Conservation (phyloP, 768 basidiomycete species). For the Kwoniella botswanensis region DNA sequence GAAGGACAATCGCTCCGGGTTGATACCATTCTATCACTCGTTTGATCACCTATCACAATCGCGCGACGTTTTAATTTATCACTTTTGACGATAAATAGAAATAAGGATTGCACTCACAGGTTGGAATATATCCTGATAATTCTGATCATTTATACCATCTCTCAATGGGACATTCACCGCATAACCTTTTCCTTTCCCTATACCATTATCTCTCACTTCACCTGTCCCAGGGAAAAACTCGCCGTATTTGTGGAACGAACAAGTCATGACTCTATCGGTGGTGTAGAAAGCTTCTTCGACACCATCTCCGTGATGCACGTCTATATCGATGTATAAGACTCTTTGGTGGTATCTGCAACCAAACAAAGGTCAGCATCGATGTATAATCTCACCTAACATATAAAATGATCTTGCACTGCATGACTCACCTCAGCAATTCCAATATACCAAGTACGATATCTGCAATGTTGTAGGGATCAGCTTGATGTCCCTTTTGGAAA, state of each 20-base stretch:
- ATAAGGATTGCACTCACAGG: slow-evolving; percentile 66
- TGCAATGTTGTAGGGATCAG: slow-evolving; percentile 54
- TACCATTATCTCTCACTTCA: slow-evolving; percentile 90
- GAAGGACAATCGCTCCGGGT: slow-evolving; percentile 92
- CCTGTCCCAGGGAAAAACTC: slow-evolving; percentile 99
- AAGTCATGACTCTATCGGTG: slow-evolving; percentile 98
- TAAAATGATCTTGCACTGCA: neutral
- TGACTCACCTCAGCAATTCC: slow-evolving; percentile 78
- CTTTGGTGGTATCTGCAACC: slow-evolving; percentile 80
- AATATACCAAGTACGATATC: slow-evolving; percentile 97
- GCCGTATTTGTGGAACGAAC: slow-evolving; percentile 97
- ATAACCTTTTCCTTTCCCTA: slow-evolving; percentile 89
- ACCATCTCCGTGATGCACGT: slow-evolving; percentile 98
- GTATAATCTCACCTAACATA: neutral
- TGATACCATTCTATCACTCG: slow-evolving; percentile 94
- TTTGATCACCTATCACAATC: slow-evolving; percentile 72
- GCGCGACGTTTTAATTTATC: neutral
- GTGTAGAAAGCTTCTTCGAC: slow-evolving; percentile 99
- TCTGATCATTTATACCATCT: slow-evolving; percentile 93
- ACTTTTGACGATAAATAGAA: neutral
- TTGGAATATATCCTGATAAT: slow-evolving; percentile 92
- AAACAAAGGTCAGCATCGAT: slow-evolving; percentile 5
- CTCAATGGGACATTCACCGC: slow-evolving; percentile 92
- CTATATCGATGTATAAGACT: slow-evolving; percentile 97
- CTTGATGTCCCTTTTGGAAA: neutral